Evolutionary conservation across 106 monocot species (phyloP), one percentile per base, ranked within the genome.

Genomic region (Iris macrosiphon): DNA sequence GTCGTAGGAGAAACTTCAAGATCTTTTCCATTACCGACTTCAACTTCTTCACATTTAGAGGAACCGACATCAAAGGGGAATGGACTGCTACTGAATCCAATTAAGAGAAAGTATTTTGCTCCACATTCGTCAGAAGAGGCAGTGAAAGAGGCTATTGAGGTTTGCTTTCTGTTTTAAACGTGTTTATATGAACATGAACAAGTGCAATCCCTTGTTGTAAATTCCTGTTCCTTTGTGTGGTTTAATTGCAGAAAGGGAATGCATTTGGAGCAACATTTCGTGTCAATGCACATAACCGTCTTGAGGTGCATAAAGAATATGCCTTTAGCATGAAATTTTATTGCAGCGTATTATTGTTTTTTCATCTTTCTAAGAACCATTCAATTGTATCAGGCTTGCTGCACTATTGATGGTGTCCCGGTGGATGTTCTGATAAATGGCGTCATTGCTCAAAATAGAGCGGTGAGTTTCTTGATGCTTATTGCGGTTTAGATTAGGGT

Each of bases 381-480:
- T 25, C 40, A 15, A 50, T n/a, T n/a, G 12, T 18, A n/a, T 57
- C 63, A 92, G 92, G 89, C 89, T 25, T 95, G 89, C 62, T 95
- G 94, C 38, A 89, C 85, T 6, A 71, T 95, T 46, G 68, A 78
- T 26, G 94, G 89, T 39, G 42, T 95, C 7, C 76, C 75, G 3
- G 39, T 89, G 35, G 89, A 95, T 66, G 43, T 89, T 74, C 77
- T 88, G 32, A 81, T 94, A 30, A 76, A 59, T 65, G 84, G 88
- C 31, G 32, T 52, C 49, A 43, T 34, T 23, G 82, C 85, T 19
- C 94, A 95, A 51, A 95, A 95, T 56, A 81, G 94, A 79, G 85
- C 89, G 54, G 92, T 92, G 53, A 50, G 82, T 55, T n/a, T n/a
- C n/a, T n/a, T 49, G 28, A 3, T 49, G 13, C 28, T 49, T 49